Evolutionary conservation across 1,139 yeast genomes (phyloP).

Genomic region (Yueomyces sp.): DNA sequence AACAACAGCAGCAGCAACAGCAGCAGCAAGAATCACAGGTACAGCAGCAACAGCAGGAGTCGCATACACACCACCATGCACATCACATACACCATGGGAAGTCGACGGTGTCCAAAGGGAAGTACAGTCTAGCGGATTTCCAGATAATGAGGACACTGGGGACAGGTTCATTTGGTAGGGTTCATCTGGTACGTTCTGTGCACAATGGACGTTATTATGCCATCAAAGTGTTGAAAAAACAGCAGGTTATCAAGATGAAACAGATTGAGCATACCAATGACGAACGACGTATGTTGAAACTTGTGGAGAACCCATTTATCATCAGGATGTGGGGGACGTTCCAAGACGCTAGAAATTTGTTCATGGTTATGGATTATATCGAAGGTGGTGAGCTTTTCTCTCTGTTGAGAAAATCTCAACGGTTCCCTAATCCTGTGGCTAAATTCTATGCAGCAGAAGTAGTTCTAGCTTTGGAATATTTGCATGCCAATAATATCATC

Average conservation of each 20-base stretch:
- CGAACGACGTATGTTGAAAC: slow-evolving; percentile 84
- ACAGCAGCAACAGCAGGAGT: neutral
- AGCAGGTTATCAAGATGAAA: slow-evolving; percentile 87
- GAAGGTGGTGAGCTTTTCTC: slow-evolving; percentile 96
- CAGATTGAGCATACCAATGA: slow-evolving; percentile 98
- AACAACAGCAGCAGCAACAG: too few species aligned
- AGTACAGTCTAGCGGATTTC: slow-evolving; percentile 75
- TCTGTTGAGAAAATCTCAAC: slow-evolving; percentile 74
- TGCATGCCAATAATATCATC: slow-evolving; percentile 83
- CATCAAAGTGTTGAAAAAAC: slow-evolving; percentile 83
- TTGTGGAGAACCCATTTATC: slow-evolving; percentile 89
- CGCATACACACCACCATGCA: neutral
- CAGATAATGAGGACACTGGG: slow-evolving; percentile 90
- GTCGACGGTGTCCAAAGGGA: slow-evolving; percentile 65
- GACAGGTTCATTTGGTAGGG: slow-evolving; percentile 95
- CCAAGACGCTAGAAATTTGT: slow-evolving; percentile 78
- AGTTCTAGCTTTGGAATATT: slow-evolving; percentile 77
- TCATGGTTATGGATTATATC: slow-evolving; percentile 97
- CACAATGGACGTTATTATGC: slow-evolving; percentile 94
- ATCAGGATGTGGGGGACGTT: slow-evolving; percentile 98
- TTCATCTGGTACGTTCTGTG: slow-evolving; percentile 81
- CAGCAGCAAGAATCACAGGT: neutral
- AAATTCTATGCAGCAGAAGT: slow-evolving; percentile 97
- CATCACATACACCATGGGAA: slow-evolving; percentile 9
- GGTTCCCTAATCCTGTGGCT: slow-evolving; percentile 96